These are phyloP conservation scores for Fistulinella staudtii DNA, from an alignment of 1,284 basidiomycete species.

Conservation along the genomic window DNA sequence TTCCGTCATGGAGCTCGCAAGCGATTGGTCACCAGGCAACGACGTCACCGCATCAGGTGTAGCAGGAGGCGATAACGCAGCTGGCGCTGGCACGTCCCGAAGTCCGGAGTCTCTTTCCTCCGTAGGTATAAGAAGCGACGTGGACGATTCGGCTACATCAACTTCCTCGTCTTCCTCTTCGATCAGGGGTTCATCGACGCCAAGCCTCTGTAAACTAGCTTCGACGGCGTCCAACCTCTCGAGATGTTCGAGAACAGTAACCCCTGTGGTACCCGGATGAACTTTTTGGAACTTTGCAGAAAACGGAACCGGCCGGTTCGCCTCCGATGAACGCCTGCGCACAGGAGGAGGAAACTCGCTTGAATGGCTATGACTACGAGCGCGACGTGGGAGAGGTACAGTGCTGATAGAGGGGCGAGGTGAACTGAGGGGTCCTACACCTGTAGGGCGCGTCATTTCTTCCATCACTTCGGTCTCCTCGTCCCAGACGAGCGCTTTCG, in stretches of 20 bases:
- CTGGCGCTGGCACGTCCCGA: constrained; percentile 36
- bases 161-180: constrained; percentile 46
- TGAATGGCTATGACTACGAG: constrained; percentile 56
- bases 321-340: constrained; percentile 58
- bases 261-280: constrained; percentile 75
- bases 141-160: constrained; percentile 52
- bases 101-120: constrained; percentile 21
- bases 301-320: constrained; percentile 72
- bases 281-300: constrained; percentile 72
- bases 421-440: constrained; percentile 43
- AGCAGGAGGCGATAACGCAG: constrained; percentile 43
- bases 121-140: constrained; percentile 25
- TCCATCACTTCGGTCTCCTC: constrained; percentile 78
- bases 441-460: constrained; percentile 36
- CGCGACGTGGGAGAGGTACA: constrained; percentile 55
- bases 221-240: constrained; percentile 79
- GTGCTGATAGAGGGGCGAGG: constrained; percentile 58
- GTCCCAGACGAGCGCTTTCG: constrained; percentile 78
- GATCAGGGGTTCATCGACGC: constrained; percentile 50
- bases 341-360: constrained; percentile 72
- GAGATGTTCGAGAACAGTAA: constrained; percentile 76
- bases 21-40: constrained; percentile 48
- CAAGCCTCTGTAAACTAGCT: constrained; percentile 67
- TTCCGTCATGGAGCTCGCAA: constrained; percentile 56
- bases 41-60: constrained; percentile 46